These are phyloP conservation scores for Cryomyces minteri DNA, from an alignment of 495 filamentous ascomycete genomes.

Conservation along the genomic window DNA sequence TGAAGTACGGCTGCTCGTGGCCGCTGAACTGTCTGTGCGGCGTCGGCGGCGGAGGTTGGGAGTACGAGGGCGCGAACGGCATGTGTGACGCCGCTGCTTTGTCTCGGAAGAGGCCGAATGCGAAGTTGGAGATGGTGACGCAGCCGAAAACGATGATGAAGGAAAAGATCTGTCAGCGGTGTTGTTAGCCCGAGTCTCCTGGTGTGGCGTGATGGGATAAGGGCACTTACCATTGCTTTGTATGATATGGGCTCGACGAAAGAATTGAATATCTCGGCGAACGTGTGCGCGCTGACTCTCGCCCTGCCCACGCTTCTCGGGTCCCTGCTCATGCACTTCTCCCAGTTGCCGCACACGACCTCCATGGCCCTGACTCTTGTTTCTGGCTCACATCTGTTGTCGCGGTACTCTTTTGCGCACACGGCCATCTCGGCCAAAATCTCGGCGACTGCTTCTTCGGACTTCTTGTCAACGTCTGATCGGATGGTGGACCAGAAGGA, in stretches of 20 bases:
- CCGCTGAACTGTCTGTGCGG: constrained; percentile 18
- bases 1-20: constrained; percentile 5
- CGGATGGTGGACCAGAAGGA: constrained; percentile 51
- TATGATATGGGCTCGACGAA: constrained; percentile 55
- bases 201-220: background rate
- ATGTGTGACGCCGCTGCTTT: constrained; percentile 6
- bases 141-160: constrained; percentile 35
- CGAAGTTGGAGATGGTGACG: constrained; percentile 36
- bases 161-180: constrained; percentile 26
- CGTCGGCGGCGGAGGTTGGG: constrained; percentile 15
- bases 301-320: constrained; percentile 45
- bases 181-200: background rate
- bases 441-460: constrained; percentile 38
- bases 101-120: constrained; percentile 27
- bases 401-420: constrained; percentile 49
- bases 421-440: constrained; percentile 53
- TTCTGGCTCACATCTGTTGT: constrained; percentile 50
- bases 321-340: constrained; percentile 67
- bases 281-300: constrained; percentile 51
- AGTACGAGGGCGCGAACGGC: constrained; percentile 5
- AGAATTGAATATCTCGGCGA: constrained; percentile 61
- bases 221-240: constrained; percentile 45
- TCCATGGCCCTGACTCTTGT: constrained; percentile 55
- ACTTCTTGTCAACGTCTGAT: constrained; percentile 54
- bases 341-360: constrained; percentile 57